Percentiles rank a stretch among this genome's conserved stretches.
phyloP scores from a whole-genome alignment of 1,284 basidiomycete genomes.

The Puccinia hordei region DNA sequence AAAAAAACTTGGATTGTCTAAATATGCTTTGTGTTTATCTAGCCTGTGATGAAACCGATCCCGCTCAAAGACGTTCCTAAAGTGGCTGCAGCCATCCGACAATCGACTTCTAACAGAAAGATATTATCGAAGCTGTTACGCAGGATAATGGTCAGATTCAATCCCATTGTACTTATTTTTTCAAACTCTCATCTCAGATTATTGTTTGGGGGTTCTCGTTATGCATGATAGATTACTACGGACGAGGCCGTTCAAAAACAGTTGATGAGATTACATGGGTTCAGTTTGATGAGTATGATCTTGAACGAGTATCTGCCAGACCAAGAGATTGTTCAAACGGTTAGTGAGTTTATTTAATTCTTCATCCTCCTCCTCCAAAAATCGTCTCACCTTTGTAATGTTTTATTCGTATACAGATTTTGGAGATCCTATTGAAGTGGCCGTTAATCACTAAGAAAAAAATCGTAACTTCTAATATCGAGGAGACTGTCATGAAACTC shows the following conservation, averaged over 20 bases:
- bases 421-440: slow-evolving; percentile 76
- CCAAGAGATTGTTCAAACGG: slow-evolving; percentile 70
- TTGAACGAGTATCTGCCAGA: slow-evolving; percentile 78
- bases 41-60: slow-evolving; percentile 71
- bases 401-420: slow-evolving; percentile 64
- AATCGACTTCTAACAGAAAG: slow-evolving; percentile 76
- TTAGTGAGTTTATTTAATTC: slow-evolving; percentile 59
- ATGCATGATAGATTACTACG: slow-evolving; percentile 72
- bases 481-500: slow-evolving; percentile 68
- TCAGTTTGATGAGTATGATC: slow-evolving; percentile 86
- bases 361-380: slow-evolving; percentile 51
- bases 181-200: slow-evolving; percentile 7
- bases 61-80: slow-evolving; percentile 79
- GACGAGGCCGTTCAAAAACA: slow-evolving; percentile 77
- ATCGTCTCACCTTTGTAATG: not conserved
- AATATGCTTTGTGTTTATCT: slow-evolving; percentile 9
- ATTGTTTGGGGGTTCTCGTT: slow-evolving; percentile 42
- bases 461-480: slow-evolving; percentile 82
- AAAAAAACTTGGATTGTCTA: not conserved
- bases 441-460: slow-evolving; percentile 87
- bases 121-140: slow-evolving; percentile 81
- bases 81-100: slow-evolving; percentile 85
- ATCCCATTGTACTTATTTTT: slow-evolving; percentile 14
- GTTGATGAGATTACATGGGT: slow-evolving; percentile 89
- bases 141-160: slow-evolving; percentile 71